These are phyloP conservation scores for Vigna mungo DNA, from an alignment of 306 rosid species.

Conservation along the genomic window DNA sequence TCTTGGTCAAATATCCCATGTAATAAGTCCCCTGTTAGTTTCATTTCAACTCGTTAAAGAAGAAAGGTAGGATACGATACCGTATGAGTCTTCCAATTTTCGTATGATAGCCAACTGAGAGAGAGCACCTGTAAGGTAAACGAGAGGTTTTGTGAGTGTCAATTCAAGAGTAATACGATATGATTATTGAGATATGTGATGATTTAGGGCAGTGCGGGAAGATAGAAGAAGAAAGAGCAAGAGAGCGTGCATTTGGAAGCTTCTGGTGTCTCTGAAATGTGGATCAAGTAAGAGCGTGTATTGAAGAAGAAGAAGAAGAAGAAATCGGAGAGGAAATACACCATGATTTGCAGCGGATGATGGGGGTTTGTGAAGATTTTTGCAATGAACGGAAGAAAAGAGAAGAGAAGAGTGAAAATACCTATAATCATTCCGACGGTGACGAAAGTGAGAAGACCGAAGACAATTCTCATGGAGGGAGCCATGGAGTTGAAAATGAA, in stretches of 20 bases:
- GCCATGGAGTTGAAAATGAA: conserved; percentile 50
- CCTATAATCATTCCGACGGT: conserved; percentile 95
- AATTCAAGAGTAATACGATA: too few species aligned
- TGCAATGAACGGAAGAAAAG: too few species aligned
- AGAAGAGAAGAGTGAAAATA: conserved; percentile 6
- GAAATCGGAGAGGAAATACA: background rate
- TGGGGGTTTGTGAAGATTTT: background rate
- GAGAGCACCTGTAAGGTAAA: conserved; percentile 84
- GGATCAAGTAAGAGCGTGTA: background rate
- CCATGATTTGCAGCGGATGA: too few species aligned
- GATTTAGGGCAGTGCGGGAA: background rate
- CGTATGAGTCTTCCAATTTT: conserved; percentile 83
- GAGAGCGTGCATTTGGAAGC: too few species aligned
- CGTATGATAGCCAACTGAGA: conserved; percentile 89
- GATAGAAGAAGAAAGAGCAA: too few species aligned
- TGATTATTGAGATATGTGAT: background rate
- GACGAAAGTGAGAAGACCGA: conserved; percentile 90
- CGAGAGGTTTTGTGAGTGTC: background rate
- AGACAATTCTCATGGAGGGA: conserved; percentile 72
- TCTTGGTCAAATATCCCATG: conserved; percentile 3
- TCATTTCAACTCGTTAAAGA: conserved; percentile 31
- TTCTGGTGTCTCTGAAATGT: background rate
- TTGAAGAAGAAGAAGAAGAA: background rate
- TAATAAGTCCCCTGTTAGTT: background rate
- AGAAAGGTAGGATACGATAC: conserved; percentile 50